phyloP scores from a whole-genome alignment of 371 early-diverging fungal species.

The Mucor indicus region DNA sequence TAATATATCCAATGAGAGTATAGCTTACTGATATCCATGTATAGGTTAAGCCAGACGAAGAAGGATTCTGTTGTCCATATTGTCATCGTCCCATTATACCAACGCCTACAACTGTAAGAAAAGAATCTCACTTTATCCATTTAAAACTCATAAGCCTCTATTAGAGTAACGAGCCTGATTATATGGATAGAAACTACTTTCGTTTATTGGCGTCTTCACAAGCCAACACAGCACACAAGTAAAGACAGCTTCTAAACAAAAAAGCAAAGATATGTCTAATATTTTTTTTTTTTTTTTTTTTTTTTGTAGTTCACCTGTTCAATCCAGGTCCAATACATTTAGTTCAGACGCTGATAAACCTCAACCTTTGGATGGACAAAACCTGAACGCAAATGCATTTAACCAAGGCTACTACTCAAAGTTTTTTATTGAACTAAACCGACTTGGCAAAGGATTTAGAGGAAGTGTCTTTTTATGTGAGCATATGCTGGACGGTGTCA shows the following conservation, averaged over 20 bases:
- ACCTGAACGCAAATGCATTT: conserved; percentile 55
- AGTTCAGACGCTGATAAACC: conserved; percentile 1
- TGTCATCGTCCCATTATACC: conserved; percentile 32
- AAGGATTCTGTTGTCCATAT: conserved; percentile 26
- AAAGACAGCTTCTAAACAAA: conserved; percentile 7
- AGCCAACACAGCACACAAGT: conserved; percentile 29
- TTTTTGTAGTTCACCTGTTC: conserved; percentile 11
- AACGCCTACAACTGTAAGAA: background rate
- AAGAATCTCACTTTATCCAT: background rate
- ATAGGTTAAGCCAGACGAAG: background rate
- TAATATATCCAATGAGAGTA: background rate
- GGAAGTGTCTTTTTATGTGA: conserved; percentile 91
- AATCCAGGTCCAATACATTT: conserved; percentile 14
- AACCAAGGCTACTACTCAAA: conserved; percentile 94
- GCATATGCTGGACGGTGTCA: conserved; percentile 82
- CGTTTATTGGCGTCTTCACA: conserved; percentile 47
- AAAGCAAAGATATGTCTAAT: too few relatives aligned
- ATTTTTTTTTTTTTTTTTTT: background rate
- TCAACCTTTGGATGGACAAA: background rate
- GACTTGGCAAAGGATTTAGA: conserved; percentile 87
- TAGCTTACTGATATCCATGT: background rate
- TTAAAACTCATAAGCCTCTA: background rate
- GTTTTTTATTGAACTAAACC: conserved; percentile 85
- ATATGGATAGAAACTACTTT: conserved; percentile 69
- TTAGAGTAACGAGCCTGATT: conserved; percentile 33